Evolutionary conservation across 108 stramenopile species (phyloP), one percentile per base, ranked within the genome.

Genomic region (Ochromonas danica): DNA sequence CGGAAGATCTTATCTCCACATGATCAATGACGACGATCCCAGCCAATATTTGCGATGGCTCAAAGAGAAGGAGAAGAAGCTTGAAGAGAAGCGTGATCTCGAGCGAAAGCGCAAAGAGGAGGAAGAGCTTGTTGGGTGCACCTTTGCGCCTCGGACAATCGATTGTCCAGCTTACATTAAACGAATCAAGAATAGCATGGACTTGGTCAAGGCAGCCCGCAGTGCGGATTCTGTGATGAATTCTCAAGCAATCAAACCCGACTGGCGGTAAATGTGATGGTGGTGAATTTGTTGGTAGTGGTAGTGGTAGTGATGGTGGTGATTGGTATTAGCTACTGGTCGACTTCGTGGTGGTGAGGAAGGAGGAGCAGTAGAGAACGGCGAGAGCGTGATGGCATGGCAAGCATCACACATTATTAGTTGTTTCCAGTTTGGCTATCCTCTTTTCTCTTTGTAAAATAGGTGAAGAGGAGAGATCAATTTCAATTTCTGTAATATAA

Each of bases 91-190:
- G 62, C 40, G 62, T 78, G 36, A 61, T 40, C 10, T 28, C 41
- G 27, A 82, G 40, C 33, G 62, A 39, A 10, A 79, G 42, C 0
- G 57, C 74, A 39, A 80, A 88, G 62, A 77, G 27, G 40, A 81
- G 83, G 71, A 61, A 43, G 70, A 85, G 78, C 60, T 85, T 1
- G 83, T 85, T 1, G 85, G 84, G 61, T 89, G 88, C 81, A 89
- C 88, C 30, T 89, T 89, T 65, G 28, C 22, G 1, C 88, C 88
- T 25, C 39, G 81, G 51, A 86, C 85, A 1, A 82, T 43, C 40
- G 85, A 83, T 25, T 84, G 86, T 43, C 88, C 88, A 0, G 85
- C 83, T 25, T 89, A 87, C 70, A 81, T 89, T 22, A 81, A 33
- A 14, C 72, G 72, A 6, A 75, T 75, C 31, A 33, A 6, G 17